phyloP scores from a whole-genome alignment of 2,329 filamentous ascomycete species.

The Lasiodiplodia sp. region DNA sequence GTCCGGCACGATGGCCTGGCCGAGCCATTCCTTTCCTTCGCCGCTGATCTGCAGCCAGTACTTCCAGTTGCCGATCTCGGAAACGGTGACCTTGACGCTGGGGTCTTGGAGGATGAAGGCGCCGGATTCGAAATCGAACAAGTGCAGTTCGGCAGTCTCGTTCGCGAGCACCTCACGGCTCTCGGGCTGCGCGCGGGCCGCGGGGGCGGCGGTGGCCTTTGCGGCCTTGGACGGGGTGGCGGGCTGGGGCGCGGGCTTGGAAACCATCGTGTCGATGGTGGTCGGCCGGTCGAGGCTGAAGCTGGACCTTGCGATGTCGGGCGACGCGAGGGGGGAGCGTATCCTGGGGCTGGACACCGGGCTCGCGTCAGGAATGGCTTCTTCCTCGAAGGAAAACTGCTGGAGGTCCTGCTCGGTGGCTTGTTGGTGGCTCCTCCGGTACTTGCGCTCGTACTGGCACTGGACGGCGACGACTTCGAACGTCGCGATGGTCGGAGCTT shows the following conservation, averaged over 20 bases:
- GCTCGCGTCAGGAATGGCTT: conserved; percentile 66
- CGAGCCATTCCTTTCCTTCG: conserved; percentile 81
- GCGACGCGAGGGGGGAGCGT: conserved; percentile 45
- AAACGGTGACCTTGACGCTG: conserved; percentile 78
- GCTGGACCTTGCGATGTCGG: conserved; percentile 34
- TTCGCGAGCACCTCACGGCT: conserved; percentile 75
- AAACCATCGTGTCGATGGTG: conserved; percentile 28
- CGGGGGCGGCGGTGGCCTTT: conserved; percentile 65
- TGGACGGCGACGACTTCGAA: conserved; percentile 86
- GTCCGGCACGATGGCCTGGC: conserved; percentile 83
- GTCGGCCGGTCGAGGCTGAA: conserved; percentile 26
- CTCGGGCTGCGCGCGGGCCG: conserved; percentile 68
- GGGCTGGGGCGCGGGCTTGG: conserved; percentile 38
- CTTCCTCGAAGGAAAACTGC: conserved; percentile 80
- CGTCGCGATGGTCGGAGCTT: conserved; percentile 73
- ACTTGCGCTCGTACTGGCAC: conserved; percentile 98
- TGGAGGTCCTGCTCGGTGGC: conserved; percentile 82
- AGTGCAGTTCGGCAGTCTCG: conserved; percentile 83
- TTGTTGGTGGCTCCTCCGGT: conserved; percentile 77
- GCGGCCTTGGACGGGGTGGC: conserved; percentile 55
- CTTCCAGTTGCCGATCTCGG: conserved; percentile 87
- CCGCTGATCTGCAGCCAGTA: conserved; percentile 92
- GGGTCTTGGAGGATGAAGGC: conserved; percentile 84
- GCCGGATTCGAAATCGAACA: conserved; percentile 89
- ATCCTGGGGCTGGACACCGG: conserved; percentile 59